Evolutionary conservation across 768 basidiomycete species (phyloP).

Genomic region (Suillus paluster): DNA sequence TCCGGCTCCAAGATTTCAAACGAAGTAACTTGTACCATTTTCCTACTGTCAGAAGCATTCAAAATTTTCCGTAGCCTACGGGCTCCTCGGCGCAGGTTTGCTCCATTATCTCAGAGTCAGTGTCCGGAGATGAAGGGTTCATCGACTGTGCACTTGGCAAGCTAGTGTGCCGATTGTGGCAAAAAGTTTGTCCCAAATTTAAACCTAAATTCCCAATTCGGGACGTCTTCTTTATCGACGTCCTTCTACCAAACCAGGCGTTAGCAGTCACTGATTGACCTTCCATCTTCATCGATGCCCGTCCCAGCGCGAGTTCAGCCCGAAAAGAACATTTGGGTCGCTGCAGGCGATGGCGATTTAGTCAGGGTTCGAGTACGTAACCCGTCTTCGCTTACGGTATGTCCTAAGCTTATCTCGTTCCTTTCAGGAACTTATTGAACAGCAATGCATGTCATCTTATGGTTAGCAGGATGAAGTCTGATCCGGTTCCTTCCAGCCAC

Average conservation of each 20-base stretch:
- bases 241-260: slow-evolving; percentile 16
- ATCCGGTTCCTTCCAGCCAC: slow-evolving; percentile 46
- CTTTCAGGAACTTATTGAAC: slow-evolving; percentile 61
- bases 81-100: neutral
- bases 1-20: slow-evolving; percentile 29
- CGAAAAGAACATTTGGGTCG: slow-evolving; percentile 85
- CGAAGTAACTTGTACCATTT: neutral
- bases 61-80: slow-evolving; percentile 5
- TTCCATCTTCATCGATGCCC: slow-evolving; percentile 31
- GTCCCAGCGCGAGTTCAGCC: slow-evolving; percentile 31
- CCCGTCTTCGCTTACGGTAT: slow-evolving; percentile 8
- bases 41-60: slow-evolving; percentile 2
- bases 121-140: slow-evolving; percentile 7
- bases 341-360: slow-evolving; percentile 89
- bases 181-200: slow-evolving; percentile 14
- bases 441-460: slow-evolving; percentile 49
- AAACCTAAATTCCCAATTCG: slow-evolving; percentile 31
- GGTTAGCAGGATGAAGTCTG: slow-evolving; percentile 35
- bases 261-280: slow-evolving; percentile 22
- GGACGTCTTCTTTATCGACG: slow-evolving; percentile 15
- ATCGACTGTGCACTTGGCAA: slow-evolving; percentile 3
- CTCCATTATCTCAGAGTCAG: slow-evolving; percentile 8
- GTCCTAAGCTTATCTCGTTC: slow-evolving; percentile 6
- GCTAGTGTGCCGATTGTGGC: slow-evolving; percentile 18
- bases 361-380: slow-evolving; percentile 68